A percentile compares a stretch with the other conserved stretches of the same genome.
phyloP scores from a whole-genome alignment of 805 yeast species.

The Candida silvatica region DNA sequence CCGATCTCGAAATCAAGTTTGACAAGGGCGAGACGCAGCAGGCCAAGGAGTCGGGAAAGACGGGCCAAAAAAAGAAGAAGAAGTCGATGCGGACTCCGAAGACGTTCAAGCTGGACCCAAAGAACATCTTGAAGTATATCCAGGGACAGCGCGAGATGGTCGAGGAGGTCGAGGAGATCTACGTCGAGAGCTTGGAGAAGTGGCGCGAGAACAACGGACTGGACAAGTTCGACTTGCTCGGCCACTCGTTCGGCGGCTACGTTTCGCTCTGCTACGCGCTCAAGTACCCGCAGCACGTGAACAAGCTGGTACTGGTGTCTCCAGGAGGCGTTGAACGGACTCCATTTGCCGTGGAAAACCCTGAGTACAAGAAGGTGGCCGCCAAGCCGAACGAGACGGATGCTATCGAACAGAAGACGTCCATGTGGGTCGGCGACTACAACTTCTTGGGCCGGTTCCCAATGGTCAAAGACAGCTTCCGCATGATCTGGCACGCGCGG shows the following conservation, averaged over 20 bases:
- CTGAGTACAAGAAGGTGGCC: slow-evolving; percentile 13
- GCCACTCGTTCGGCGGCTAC: slow-evolving; percentile 78
- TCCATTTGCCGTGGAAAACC: slow-evolving; percentile 47
- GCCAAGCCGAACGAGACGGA: slow-evolving; percentile 2
- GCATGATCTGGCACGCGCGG: slow-evolving; percentile 30
- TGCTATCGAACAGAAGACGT: slow-evolving; percentile 21
- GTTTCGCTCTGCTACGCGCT: slow-evolving; percentile 57
- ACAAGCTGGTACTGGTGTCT: slow-evolving; percentile 51
- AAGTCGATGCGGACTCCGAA: slow-evolving; percentile 4
- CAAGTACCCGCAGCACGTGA: slow-evolving; percentile 45
- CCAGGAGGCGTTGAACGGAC: slow-evolving; percentile 77
- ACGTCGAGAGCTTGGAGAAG: slow-evolving; percentile 48
- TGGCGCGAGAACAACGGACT: slow-evolving; percentile 51
- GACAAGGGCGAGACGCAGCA: slow-evolving; percentile 7
- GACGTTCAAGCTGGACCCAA: slow-evolving; percentile 2
- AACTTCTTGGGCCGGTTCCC: slow-evolving; percentile 41
- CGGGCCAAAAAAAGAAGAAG: slow-evolving; percentile 5
- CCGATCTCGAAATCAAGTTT: slow-evolving; percentile 17
- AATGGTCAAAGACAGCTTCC: slow-evolving; percentile 24
- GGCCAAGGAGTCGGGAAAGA: slow-evolving; percentile 6
- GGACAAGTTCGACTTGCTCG: slow-evolving; percentile 51
- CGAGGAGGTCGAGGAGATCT: slow-evolving; percentile 42
- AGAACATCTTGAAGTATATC: slow-evolving; percentile 14
- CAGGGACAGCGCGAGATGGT: slow-evolving; percentile 30
- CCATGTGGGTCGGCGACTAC: slow-evolving; percentile 35